These are phyloP conservation scores for Chenopodium album DNA, from an alignment of 148 eudicot species.

Conservation along the genomic window DNA sequence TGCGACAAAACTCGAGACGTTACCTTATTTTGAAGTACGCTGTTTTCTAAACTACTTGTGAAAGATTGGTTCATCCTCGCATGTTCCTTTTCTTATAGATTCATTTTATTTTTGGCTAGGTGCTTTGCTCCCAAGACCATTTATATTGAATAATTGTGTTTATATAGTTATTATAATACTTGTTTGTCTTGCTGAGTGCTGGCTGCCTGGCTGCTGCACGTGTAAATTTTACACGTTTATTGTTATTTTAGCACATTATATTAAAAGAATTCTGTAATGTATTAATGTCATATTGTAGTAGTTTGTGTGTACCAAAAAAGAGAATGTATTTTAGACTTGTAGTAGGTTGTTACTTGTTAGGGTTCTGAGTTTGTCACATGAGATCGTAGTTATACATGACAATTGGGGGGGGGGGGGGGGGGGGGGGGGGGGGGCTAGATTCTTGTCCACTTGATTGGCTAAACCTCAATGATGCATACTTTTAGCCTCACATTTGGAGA, in stretches of 20 bases:
- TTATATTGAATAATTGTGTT: neutral
- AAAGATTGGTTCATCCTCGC: neutral
- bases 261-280: neutral
- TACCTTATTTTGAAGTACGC: neutral
- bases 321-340: neutral
- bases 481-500: neutral
- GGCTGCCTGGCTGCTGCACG: neutral
- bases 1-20: neutral
- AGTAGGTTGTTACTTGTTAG: neutral
- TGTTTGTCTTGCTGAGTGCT: neutral
- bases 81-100: neutral
- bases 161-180: neutral
- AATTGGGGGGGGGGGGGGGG: neutral
- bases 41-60: neutral
- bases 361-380: neutral
- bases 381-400: neutral
- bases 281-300: neutral
- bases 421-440: neutral
- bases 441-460: slow-evolving; percentile 1
- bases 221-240: neutral
- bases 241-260: neutral
- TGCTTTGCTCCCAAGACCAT: slow-evolving; percentile 1
- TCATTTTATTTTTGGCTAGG: neutral
- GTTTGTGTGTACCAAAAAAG: neutral
- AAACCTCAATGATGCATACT: neutral